A percentile compares a stretch with the other conserved stretches of the same genome.
Evolutionary conservation across 331 rosid genomes (phyloP).

Genomic region (Phaseolus coccineus): DNA sequence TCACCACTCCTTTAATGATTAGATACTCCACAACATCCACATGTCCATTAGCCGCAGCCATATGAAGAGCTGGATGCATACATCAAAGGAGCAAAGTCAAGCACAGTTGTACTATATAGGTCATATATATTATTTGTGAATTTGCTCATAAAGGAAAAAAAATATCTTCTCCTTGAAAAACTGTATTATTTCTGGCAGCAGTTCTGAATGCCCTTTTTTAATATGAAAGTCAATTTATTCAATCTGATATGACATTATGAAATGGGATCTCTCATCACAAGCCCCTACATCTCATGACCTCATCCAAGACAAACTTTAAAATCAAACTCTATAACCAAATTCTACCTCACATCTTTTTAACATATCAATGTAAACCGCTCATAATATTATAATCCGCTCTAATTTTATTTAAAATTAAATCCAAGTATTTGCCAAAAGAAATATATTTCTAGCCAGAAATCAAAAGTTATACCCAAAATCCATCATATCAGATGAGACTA

Average conservation of each 20-base stretch:
- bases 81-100: conserved; percentile 37
- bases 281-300: not conserved
- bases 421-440: not conserved
- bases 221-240: conserved; percentile 10
- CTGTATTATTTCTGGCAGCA: not conserved
- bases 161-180: not conserved
- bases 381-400: not conserved
- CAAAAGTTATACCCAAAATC: not conserved
- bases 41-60: conserved; percentile 97
- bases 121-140: not conserved
- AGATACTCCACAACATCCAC: conserved; percentile 71
- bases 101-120: not conserved
- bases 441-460: not conserved
- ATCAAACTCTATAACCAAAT: not conserved
- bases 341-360: not conserved
- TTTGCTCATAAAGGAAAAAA: conserved; percentile 9
- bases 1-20: conserved; percentile 75
- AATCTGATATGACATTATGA: not conserved
- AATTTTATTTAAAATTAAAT: not conserved
- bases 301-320: conserved; percentile 14
- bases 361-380: not conserved
- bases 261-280: not conserved
- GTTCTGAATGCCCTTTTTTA: not conserved
- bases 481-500: not conserved
- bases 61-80: conserved; percentile 80